A percentile compares a stretch with the other conserved stretches of the same genome.
phyloP scores from a whole-genome alignment of 1,139 yeast species.

The Meyerozyma guilliermondii region DNA sequence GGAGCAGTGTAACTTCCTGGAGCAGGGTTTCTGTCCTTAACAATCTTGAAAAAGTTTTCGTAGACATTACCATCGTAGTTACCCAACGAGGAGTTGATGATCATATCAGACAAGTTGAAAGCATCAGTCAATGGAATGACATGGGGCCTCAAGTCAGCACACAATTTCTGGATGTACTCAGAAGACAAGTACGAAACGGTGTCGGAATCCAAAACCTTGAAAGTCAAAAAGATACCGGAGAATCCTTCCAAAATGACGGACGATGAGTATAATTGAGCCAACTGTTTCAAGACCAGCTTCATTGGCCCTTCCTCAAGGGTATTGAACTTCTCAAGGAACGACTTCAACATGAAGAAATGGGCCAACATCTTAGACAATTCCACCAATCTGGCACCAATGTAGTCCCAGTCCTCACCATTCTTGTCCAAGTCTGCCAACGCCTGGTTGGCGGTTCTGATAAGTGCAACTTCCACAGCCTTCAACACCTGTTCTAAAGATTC shows the following conservation, averaged over 20 bases:
- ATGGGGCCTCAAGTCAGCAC: constrained; percentile 52
- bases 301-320: constrained; percentile 7
- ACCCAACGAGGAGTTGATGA: constrained; percentile 84
- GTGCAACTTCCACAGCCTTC: constrained; percentile 37
- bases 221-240: constrained; percentile 72
- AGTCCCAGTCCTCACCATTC: constrained; percentile 48
- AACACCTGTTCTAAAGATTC: constrained; percentile 23
- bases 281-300: constrained; percentile 16
- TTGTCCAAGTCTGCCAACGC: constrained; percentile 40
- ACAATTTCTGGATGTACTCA: constrained; percentile 28
- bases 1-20: constrained; percentile 56
- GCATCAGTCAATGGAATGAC: constrained; percentile 85
- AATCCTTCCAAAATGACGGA: constrained; percentile 62
- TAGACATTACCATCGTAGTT: constrained; percentile 82
- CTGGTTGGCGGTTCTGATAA: constrained; percentile 43
- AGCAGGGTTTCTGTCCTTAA: constrained; percentile 45
- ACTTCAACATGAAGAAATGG: constrained; percentile 48
- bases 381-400: constrained; percentile 56
- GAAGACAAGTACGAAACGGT: constrained; percentile 45
- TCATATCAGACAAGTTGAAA: constrained; percentile 79
- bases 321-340: constrained; percentile 33
- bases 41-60: constrained; percentile 61
- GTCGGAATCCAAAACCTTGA: constrained; percentile 39
- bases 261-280: constrained; percentile 10
- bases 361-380: constrained; percentile 58